A percentile compares a stretch with the other conserved stretches of the same genome.
Evolutionary conservation across 345 rosid species (phyloP).

Genomic region (Anacardium occidentale): DNA sequence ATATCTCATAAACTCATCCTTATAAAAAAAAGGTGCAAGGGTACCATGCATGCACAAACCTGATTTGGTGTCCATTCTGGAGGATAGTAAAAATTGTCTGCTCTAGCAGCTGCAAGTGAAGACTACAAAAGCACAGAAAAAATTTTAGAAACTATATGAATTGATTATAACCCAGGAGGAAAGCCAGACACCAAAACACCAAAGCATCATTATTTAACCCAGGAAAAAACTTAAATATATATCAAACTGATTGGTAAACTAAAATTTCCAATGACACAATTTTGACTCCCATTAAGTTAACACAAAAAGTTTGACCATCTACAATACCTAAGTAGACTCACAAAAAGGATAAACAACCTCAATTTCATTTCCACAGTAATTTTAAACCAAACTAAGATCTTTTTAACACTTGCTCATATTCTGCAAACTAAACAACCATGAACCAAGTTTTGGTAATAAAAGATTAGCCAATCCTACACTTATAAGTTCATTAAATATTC

Average conservation of each 20-base stretch:
- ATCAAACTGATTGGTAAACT: background rate
- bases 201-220: background rate
- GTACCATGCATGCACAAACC: slow-evolving; percentile 27
- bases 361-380: background rate
- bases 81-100: slow-evolving; percentile 93
- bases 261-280: background rate
- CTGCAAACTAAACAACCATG: background rate
- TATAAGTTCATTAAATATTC: background rate
- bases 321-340: background rate
- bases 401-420: background rate
- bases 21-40: background rate
- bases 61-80: slow-evolving; percentile 95
- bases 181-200: background rate
- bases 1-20: background rate
- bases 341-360: background rate
- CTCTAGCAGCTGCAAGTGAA: slow-evolving; percentile 94
- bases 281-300: background rate
- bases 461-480: background rate
- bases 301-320: background rate
- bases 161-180: background rate
- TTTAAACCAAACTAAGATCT: background rate
- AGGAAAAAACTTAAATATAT: background rate
- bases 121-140: slow-evolving; percentile 54
- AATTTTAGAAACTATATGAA: slow-evolving; percentile 15
- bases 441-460: background rate